Conservation (phyloP, 1,139 yeast genomes). For the Suhomyces atakaporum region DNA sequence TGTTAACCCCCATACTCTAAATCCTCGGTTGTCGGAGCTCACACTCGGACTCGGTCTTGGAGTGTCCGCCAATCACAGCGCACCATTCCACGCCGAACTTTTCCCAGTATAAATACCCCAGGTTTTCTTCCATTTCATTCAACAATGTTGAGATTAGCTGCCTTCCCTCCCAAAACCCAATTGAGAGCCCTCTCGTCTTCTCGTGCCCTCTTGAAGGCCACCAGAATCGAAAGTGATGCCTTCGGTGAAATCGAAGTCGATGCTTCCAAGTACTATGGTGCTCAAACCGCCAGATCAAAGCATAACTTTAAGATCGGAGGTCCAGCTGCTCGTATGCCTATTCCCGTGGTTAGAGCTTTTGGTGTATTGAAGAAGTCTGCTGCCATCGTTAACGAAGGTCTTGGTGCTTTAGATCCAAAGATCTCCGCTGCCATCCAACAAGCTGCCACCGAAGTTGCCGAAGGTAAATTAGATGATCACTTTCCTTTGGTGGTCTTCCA, state of each 20-base stretch:
- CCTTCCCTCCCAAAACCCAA: slow-evolving; percentile 19
- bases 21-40: no score
- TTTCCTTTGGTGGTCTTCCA: slow-evolving; percentile 27
- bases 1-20: no score
- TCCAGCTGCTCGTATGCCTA: slow-evolving; percentile 55
- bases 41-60: no score
- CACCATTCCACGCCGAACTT: not conserved
- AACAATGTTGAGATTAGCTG: slow-evolving; percentile 33
- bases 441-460: slow-evolving; percentile 24
- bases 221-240: slow-evolving; percentile 23
- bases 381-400: slow-evolving; percentile 21
- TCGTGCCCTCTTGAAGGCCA: slow-evolving; percentile 26
- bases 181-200: slow-evolving; percentile 34
- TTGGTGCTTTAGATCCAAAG: slow-evolving; percentile 22
- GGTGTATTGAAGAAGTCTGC: slow-evolving; percentile 25
- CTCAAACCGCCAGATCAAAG: slow-evolving; percentile 24
- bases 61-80: not conserved
- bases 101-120: slow-evolving; percentile 9
- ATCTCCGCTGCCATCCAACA: slow-evolving; percentile 20
- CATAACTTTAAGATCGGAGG: slow-evolving; percentile 25
- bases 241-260: slow-evolving; percentile 23
- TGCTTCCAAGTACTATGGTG: slow-evolving; percentile 23
- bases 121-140: slow-evolving; percentile 4
- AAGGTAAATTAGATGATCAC: slow-evolving; percentile 22
- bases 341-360: slow-evolving; percentile 22